Evolutionary conservation across 345 rosid genomes (phyloP).

Genomic region (Ailanthus altissimus): DNA sequence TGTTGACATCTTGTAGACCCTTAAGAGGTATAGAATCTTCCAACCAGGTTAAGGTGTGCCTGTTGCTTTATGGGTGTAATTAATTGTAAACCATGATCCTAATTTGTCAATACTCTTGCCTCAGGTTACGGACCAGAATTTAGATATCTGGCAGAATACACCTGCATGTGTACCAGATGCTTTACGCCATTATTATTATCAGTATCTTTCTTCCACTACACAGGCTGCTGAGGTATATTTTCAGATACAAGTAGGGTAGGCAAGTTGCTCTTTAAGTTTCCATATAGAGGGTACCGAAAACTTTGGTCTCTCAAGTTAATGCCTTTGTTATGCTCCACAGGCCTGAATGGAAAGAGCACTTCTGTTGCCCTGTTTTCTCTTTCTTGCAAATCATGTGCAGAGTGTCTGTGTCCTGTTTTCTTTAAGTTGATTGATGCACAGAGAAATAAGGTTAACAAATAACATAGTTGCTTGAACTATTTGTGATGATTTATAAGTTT

Average conservation of each 20-base stretch:
- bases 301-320: not conserved
- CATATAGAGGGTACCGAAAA: not conserved
- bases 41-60: constrained; percentile 15
- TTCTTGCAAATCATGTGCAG: constrained; percentile 2
- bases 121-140: constrained; percentile 94
- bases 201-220: constrained; percentile 90
- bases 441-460: not conserved
- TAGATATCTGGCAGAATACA: constrained; percentile 83
- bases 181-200: constrained; percentile 90
- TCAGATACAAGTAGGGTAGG: constrained; percentile 22
- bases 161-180: constrained; percentile 93
- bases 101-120: constrained; percentile 26
- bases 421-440: not conserved
- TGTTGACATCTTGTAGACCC: constrained; percentile 3
- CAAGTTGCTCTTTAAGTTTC: constrained; percentile 20
- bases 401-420: not conserved
- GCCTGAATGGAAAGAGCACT: not conserved
- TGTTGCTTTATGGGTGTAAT: not conserved
- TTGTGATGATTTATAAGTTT: constrained; percentile 10
- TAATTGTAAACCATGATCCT: constrained; percentile 8
- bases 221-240: constrained; percentile 88
- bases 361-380: not conserved
- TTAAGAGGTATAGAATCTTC: constrained; percentile 3
- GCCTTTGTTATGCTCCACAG: constrained; percentile 8
- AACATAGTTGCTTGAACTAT: not conserved